Evolutionary conservation across 1,284 basidiomycete species (phyloP), one percentile per base, ranked within the genome.

Genomic region (Cryptococcus sp.): DNA sequence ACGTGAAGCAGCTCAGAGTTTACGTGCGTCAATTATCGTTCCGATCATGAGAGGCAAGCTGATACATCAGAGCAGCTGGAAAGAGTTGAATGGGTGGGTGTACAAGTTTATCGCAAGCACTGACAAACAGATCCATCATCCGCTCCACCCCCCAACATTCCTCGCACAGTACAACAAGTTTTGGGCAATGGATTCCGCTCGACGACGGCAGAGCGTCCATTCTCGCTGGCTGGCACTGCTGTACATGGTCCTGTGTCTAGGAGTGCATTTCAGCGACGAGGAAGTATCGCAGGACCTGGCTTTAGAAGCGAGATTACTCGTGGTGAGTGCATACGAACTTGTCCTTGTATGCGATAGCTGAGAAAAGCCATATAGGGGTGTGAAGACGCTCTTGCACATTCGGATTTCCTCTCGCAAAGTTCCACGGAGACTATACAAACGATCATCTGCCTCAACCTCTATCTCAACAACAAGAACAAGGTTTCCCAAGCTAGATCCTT

Each of bases 401-500:
- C 59, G 17, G 55, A 57, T 35, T 50, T 60, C 25, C 54, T 63
- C 10, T 48, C 60, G 35, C 58, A 57, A n/a, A 51, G 58, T 17
- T 58, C 58, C 5, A 60, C 52, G 5, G 62, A 63, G 50, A 58
- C 62, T 10, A 55, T 63, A 35, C 62, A 63, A 39, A 63, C 62
- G 8, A 58, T 63, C 50, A 63, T 63, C 17, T 63, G 58, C 30
- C 53, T 63, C 27, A 61, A 61, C 47, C 56, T 63, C 23, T 63
- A 63, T 39, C 59, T 63, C 62, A 76, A 73, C 66, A 77, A 77
- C 62, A 68, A 69, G 27, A 72, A 77, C 54, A 65, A 70, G 17
- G 72, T 72, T 3, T 71, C 72, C 41, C 71, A 71, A 0, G 73
- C 75, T 11, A 70, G 71, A 64, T 70, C 70, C 15, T 64, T 78